Conservation (phyloP, 1,284 basidiomycete genomes). For the Cutaneotrichosporon sp. region DNA sequence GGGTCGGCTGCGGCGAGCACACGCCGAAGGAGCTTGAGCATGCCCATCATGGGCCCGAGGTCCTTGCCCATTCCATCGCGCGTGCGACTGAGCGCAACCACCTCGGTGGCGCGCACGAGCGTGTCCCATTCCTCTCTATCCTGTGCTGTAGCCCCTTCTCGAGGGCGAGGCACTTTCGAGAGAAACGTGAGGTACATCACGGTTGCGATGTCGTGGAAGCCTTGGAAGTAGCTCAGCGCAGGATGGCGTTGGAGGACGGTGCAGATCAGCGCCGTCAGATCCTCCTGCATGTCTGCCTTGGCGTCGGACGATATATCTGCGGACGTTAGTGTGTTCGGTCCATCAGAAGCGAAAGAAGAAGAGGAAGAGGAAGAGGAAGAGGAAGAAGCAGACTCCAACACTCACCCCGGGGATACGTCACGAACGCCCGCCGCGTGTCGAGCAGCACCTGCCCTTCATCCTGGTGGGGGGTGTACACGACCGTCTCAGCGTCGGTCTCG, state of each 20-base stretch:
- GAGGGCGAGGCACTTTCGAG: conserved; percentile 7
- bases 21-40: conserved; percentile 72
- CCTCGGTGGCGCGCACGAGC: conserved; percentile 62
- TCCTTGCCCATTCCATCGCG: conserved; percentile 84
- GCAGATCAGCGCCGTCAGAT: conserved; percentile 72
- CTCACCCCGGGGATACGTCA: conserved; percentile 79
- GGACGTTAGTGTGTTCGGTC: not conserved
- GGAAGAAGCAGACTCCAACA: not conserved
- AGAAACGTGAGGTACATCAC: conserved; percentile 76
- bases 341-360: not conserved
- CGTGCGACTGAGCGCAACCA: conserved; percentile 69
- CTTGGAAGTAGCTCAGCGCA: conserved; percentile 82
- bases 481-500: conserved; percentile 11
- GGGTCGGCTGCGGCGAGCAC: conserved; percentile 70
- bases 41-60: conserved; percentile 78
- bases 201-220: conserved; percentile 88
- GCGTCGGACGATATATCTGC: conserved; percentile 32
- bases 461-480: conserved; percentile 56
- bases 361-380: too few species aligned
- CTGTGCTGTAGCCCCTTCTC: conserved; percentile 27
- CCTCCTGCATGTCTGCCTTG: conserved; percentile 62
- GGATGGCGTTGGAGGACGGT: conserved; percentile 70
- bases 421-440: conserved; percentile 84
- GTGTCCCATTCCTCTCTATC: conserved; percentile 56
- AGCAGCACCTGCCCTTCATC: conserved; percentile 82